Base-by-base conservation (phyloP, 768 basidiomycete genomes). In the Amanita rimosa region DNA sequence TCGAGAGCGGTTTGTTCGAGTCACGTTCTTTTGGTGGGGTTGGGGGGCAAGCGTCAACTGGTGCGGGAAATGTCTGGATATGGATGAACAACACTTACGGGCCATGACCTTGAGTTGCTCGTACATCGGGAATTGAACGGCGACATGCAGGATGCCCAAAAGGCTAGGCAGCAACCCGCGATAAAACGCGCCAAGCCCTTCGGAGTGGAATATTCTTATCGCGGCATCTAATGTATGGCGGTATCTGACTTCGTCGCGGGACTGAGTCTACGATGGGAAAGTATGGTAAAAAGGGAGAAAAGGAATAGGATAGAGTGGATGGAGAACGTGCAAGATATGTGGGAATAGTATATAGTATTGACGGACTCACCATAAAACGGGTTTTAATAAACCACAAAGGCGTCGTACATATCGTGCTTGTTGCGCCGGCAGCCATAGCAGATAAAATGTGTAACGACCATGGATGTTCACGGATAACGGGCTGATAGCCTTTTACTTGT, bases 311-410 rank as follows among this genome's bases (percentile, higher is more conserved):
- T 24, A 5, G 22, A 24, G 5, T 24, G n/a, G n/a, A n/a, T n/a
- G n/a, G n/a, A n/a, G n/a, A n/a, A n/a, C 5, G 22, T 24, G 5
- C 22, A 24, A 24, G 22, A 24, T 24, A 5, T 24, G 22, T n/a
- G n/a, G n/a, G n/a, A n/a, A n/a, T n/a, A 17, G 21, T 1, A 2
- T 4, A 43, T 4, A 14, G 24, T 16, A 44, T 31, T 7, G 49
- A 52, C 59, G 54, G 7, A 16, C 26, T 43, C 58, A 95, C 95
- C 96, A 98, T 98, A 69, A 98, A 97, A 24, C 96, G 81, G 19
- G 95, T 98, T 71, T 97, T 98, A 64, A 99, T 93, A 36, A 99
- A 92, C 96, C 96, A 99, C 6, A 99, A 65, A 0, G 96, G 96
- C 66, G 91, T 97, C 21, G 96, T 98, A 58, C 84, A 84, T 46